phyloP scores from a whole-genome alignment of 441 rosid genomes.

The Omphalea diandra region DNA sequence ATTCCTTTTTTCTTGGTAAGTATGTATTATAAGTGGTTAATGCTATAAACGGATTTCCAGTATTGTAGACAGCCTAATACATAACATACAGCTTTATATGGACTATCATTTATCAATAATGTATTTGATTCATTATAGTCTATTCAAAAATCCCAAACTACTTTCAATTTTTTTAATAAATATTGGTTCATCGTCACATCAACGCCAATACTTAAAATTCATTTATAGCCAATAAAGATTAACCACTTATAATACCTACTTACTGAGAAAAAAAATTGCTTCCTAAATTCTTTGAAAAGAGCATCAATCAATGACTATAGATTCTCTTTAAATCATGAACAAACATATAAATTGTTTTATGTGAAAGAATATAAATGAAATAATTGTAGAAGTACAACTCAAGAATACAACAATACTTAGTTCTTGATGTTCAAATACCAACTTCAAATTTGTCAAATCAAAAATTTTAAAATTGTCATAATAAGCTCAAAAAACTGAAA shows the following conservation, averaged over 20 bases:
- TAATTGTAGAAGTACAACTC: not conserved
- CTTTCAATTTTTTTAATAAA: not conserved
- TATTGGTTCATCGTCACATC: not conserved
- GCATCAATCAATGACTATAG: not conserved
- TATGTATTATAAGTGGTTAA: not conserved
- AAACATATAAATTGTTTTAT: not conserved
- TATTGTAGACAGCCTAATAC: no score
- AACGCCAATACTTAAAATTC: not conserved
- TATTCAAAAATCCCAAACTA: not conserved
- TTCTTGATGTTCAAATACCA: not conserved
- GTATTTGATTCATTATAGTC: not conserved
- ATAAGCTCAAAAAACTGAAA: no score
- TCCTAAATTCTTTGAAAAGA: not conserved
- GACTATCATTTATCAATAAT: constrained; percentile 6
- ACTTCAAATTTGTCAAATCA: not conserved
- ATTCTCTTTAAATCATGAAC: not conserved
- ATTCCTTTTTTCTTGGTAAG: not conserved
- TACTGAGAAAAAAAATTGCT: not conserved
- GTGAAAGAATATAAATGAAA: not conserved
- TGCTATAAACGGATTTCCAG: not conserved
- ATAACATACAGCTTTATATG: no score
- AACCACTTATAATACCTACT: not conserved
- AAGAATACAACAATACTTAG: not conserved
- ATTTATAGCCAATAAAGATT: not conserved
- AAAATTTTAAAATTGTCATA: not conserved